phyloP scores from a whole-genome alignment of 2,329 filamentous ascomycete species.

The Monilinia vaccinii-corymbosi region DNA sequence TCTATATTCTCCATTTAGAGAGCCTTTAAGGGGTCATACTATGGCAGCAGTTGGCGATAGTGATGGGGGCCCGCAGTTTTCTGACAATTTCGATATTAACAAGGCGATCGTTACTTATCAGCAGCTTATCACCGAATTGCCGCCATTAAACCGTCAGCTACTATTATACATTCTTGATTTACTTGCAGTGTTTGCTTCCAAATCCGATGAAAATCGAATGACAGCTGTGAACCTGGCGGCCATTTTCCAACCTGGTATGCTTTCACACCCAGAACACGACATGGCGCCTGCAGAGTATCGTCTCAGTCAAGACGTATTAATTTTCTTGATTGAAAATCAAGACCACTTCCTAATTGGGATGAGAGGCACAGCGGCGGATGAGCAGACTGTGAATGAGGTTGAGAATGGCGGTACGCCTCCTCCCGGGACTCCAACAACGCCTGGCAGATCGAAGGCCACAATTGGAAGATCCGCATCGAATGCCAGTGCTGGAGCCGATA shows the following conservation, averaged over 20 bases:
- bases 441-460: slow-evolving; percentile 44
- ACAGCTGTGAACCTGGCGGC: slow-evolving; percentile 87
- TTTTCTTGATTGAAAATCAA: slow-evolving; percentile 97
- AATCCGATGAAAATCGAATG: slow-evolving; percentile 96
- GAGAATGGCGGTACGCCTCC: slow-evolving; percentile 58
- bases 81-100: slow-evolving; percentile 64
- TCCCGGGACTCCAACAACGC: slow-evolving; percentile 40
- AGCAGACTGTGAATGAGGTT: slow-evolving; percentile 54
- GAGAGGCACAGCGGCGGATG: slow-evolving; percentile 97
- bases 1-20: slow-evolving; percentile 83
- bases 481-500: slow-evolving; percentile 81
- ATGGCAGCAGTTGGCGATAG: slow-evolving; percentile 65
- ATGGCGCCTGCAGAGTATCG: slow-evolving; percentile 94
- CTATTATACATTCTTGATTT: slow-evolving; percentile 93
- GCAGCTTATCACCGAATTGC: slow-evolving; percentile 81
- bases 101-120: slow-evolving; percentile 79
- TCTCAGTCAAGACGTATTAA: slow-evolving; percentile 90
- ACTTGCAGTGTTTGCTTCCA: slow-evolving; percentile 92
- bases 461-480: slow-evolving; percentile 74
- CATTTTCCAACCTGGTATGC: slow-evolving; percentile 94
- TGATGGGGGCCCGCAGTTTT: slow-evolving; percentile 54
- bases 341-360: slow-evolving; percentile 98
- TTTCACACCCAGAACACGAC: slow-evolving; percentile 88
- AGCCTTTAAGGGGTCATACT: slow-evolving; percentile 59
- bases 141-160: slow-evolving; percentile 85